Conservation (phyloP, 2,329 filamentous ascomycete species). For the Diaporthe vaccinii region DNA sequence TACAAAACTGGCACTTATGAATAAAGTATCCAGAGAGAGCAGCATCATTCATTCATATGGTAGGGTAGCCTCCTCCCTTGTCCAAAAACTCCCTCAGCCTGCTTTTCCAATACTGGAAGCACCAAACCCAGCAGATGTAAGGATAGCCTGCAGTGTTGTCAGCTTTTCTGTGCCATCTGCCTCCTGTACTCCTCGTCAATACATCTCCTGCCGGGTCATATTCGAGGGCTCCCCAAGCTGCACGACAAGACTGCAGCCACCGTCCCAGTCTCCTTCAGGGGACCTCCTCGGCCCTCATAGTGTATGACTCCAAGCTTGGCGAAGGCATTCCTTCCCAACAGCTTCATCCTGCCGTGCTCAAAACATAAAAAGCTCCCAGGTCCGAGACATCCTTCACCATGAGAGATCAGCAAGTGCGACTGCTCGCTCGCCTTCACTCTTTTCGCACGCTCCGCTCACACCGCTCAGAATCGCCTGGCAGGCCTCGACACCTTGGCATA, state of each 20-base stretch:
- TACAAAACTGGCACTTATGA: not conserved
- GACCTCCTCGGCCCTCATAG: too few relatives aligned
- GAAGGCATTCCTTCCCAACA: not conserved
- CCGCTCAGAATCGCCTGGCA: not conserved
- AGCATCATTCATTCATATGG: not conserved
- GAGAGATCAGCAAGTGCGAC: not conserved
- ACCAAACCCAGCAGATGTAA: not conserved
- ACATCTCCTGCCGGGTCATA: not conserved
- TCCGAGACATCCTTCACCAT: not conserved
- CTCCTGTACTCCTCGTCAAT: not conserved
- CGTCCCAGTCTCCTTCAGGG: too few relatives aligned
- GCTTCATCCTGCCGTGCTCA: not conserved
- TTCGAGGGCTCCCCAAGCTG: not conserved
- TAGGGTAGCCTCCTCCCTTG: not conserved
- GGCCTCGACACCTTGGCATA: not conserved
- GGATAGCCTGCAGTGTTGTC: accelerated
- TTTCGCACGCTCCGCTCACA: not conserved
- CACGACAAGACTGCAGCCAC: not conserved
- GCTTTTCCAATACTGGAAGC: not conserved
- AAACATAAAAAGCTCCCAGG: not conserved
- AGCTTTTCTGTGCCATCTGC: not conserved
- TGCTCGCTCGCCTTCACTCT: not conserved
- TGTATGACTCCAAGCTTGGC: not conserved
- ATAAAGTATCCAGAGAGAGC: not conserved
- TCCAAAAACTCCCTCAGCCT: not conserved